Conservation (phyloP, 2,329 filamentous ascomycete species). For the Pseudogymnoascus sp. region DNA sequence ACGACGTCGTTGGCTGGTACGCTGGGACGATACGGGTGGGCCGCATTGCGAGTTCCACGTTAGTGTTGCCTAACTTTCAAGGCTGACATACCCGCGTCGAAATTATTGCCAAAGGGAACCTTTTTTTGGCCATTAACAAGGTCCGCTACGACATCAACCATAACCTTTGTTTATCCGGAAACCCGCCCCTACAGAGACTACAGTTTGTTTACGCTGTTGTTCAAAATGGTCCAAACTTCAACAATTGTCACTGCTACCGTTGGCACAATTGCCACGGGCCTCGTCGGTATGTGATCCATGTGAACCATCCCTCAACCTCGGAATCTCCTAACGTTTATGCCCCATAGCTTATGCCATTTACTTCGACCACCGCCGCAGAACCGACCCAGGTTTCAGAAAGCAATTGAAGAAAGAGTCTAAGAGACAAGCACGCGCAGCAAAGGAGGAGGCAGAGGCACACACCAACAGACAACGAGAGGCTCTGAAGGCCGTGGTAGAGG, state of each 20-base stretch:
- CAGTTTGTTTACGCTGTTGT: slow-evolving; percentile 7
- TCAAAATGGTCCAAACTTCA: slow-evolving; percentile 43
- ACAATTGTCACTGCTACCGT: slow-evolving; percentile 56
- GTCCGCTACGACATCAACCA: slow-evolving; percentile 12
- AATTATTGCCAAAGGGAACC: slow-evolving; percentile 9
- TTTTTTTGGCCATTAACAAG: slow-evolving; percentile 8
- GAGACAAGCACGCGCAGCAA: slow-evolving; percentile 62
- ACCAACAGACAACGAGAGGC: slow-evolving; percentile 62
- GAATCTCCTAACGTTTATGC: slow-evolving; percentile 6
- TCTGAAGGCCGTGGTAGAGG: slow-evolving; percentile 70
- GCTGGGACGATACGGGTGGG: not conserved
- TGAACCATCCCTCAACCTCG: slow-evolving; percentile 11
- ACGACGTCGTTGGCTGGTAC: slow-evolving; percentile 5
- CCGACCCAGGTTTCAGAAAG: slow-evolving; percentile 59
- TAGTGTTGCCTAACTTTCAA: slow-evolving; percentile 8
- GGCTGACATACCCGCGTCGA: slow-evolving; percentile 6
- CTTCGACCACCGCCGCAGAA: slow-evolving; percentile 63
- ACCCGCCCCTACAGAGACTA: not conserved
- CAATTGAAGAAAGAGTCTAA: slow-evolving; percentile 69
- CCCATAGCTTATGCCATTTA: slow-evolving; percentile 58
- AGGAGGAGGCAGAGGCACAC: slow-evolving; percentile 63
- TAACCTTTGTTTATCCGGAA: slow-evolving; percentile 12
- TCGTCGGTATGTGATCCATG: slow-evolving; percentile 46
- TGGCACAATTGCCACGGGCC: slow-evolving; percentile 53
- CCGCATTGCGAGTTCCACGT: slow-evolving; percentile 6